Conservation (phyloP, 2,329 filamentous ascomycete species). For the Trichoderma brevicompactum region DNA sequence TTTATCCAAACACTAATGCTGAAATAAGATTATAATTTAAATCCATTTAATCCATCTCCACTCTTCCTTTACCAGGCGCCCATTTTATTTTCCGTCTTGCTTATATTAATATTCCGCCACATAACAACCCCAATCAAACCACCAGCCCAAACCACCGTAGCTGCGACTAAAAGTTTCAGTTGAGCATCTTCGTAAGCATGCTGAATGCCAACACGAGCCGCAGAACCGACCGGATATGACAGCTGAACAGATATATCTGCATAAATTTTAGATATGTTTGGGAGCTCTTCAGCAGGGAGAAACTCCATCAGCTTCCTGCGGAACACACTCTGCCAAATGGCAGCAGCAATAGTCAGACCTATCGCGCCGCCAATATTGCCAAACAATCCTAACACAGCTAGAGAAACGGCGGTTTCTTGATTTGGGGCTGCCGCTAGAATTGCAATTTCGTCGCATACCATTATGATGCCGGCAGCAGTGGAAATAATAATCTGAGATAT, state of each 20-base stretch:
- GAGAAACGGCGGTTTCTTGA: constrained; percentile 62
- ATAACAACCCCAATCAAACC: constrained; percentile 41
- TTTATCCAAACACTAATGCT: no score
- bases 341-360: constrained; percentile 62
- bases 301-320: constrained; percentile 54
- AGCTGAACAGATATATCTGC: constrained; percentile 57
- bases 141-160: constrained; percentile 50
- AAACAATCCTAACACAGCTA: constrained; percentile 65
- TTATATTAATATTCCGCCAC: constrained; percentile 54
- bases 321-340: constrained; percentile 67
- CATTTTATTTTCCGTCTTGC: not conserved
- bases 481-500: constrained; percentile 67
- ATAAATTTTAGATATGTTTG: constrained; percentile 48
- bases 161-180: constrained; percentile 55
- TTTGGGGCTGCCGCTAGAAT: constrained; percentile 63
- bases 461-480: constrained; percentile 61
- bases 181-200: constrained; percentile 62
- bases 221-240: constrained; percentile 54
- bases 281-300: constrained; percentile 50
- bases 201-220: constrained; percentile 60
- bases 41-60: no score
- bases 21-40: no score
- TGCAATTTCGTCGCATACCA: constrained; percentile 64
- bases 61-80: no score
- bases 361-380: constrained; percentile 64